Conservation (phyloP, 352 stramenopile species). For the Phytophthora sansomeana region DNA sequence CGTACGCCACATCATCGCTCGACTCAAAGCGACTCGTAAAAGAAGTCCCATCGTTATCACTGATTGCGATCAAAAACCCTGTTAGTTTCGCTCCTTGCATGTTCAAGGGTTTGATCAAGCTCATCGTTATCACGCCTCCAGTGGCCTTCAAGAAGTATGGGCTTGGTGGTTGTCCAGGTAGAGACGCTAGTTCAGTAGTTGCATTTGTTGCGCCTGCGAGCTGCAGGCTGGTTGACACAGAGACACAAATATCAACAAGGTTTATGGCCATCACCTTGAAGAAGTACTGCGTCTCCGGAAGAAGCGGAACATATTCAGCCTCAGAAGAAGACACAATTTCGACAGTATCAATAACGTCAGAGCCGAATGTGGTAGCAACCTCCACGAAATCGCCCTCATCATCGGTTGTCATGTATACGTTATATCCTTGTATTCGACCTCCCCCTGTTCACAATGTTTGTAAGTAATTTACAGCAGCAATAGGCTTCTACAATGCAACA, state of each 20-base stretch:
- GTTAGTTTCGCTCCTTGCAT: slow-evolving; percentile 58
- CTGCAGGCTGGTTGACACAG: slow-evolving; percentile 22
- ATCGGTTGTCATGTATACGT: slow-evolving; percentile 61
- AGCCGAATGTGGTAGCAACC: slow-evolving; percentile 39
- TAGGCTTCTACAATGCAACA: background rate
- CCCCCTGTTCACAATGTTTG: slow-evolving; percentile 38
- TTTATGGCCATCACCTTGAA: slow-evolving; percentile 67
- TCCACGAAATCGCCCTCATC: slow-evolving; percentile 42
- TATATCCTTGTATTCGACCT: slow-evolving; percentile 55
- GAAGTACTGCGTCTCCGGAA: slow-evolving; percentile 47
- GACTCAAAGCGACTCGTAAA: slow-evolving; percentile 30
- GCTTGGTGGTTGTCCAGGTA: slow-evolving; percentile 48
- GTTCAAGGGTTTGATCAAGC: slow-evolving; percentile 53
- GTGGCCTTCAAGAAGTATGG: slow-evolving; percentile 64
- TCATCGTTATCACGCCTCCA: slow-evolving; percentile 53
- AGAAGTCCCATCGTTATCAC: slow-evolving; percentile 26
- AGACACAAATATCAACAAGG: slow-evolving; percentile 52
- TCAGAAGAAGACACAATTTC: slow-evolving; percentile 48
- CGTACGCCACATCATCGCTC: slow-evolving; percentile 31
- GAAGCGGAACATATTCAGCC: slow-evolving; percentile 29
- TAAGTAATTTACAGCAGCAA: background rate
- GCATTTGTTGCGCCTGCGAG: slow-evolving; percentile 21
- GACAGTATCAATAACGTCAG: slow-evolving; percentile 24
- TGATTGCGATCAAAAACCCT: slow-evolving; percentile 53
- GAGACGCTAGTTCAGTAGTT: slow-evolving; percentile 35